Base-by-base conservation (phyloP, 192 early-diverging fungal species). In the Coemansia sp. region DNA sequence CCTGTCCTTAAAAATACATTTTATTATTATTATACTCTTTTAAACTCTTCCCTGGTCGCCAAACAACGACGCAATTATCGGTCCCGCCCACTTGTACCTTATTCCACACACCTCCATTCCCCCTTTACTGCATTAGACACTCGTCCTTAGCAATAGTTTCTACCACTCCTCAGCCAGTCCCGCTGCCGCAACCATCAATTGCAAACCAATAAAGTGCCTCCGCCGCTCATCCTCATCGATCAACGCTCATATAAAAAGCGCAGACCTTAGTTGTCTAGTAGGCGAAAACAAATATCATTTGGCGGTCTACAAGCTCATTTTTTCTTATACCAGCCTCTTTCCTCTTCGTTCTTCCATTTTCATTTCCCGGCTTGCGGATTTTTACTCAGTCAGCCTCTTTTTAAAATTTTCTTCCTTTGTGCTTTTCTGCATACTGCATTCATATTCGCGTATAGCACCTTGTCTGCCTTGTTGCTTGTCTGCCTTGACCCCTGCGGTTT, bases 21-120 rank as follows among this genome's bases (percentile, higher is more conserved):
- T 48, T 67, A 61, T 61, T 72, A 41, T 67, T 73, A 68, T 67
- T 53, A 45, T 27, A 41, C 17, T 34, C 61, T 67, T 57, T 15
- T 55, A 44, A 41, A 63, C n/a, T 15, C 44, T 31, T 12, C 27
- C 42, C 44, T 34, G 8, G 19, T 21, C 25, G 31, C 27, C 31
- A 59, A 21, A 25, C 39, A 32, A 29, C 45, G n/a, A 59, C 57
- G 57, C 67, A 61, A 68, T 68, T 48, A 31, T 32, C 36, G 17
- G 25, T 58, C 27, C 29, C 29, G 29, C 55, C 15, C 55, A 15
- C 55, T 29, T 53, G 10, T 23, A 48, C 29, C 23, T 15, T 7
- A 2, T 14, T 58, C 55, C 29, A 11, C 55, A 23, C 55, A 0
- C 46, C 3, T 34, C 9, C 46, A 32, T 58, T 23, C 58, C 42